Base-by-base conservation (phyloP, 2,329 filamentous ascomycete genomes). In the Colletotrichum noveboracense region DNA sequence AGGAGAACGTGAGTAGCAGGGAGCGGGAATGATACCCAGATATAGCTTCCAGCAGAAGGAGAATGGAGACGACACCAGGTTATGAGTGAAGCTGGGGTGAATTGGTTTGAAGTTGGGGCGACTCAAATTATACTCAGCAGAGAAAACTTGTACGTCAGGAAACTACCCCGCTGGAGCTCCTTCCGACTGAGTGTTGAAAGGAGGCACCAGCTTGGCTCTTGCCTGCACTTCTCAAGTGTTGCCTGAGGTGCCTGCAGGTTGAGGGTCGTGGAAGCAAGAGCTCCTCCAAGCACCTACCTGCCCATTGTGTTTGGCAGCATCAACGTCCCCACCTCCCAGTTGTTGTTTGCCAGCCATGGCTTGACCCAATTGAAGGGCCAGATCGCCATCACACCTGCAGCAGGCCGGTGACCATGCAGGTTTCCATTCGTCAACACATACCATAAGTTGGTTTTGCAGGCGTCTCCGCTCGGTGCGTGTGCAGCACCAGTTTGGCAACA, bases 41-140 rank as follows among this genome's bases (percentile, higher is more conserved):
- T 0, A 38, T 0, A 1, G 36, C 1, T 38, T 38, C 14, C 1
- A 1, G 4, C 3, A 38, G 14, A 38, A 38, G 36, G 36, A 38
- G 36, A 38, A 38, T 1, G 36, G 36, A 38, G 36, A 38, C 36
- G 0, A 38, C 36, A 38, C 7, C 36, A 1, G 14, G 36, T 1
- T 38, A 38, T 38, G 36, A 38, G 36, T 38, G 36, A 38, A 38
- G 1, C 36, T 38, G 14, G 36, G 36, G 14, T 38, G 36, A 0
- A 38, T 9, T 0, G 38, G 38, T 0, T 43, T n/a, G 38, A 43
- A 43, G 38, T 43, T 43, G 38, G 38, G 38, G 0, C 8, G 18
- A 43, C 16, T 0, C 0, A 0, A 43, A 43, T 6, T 9, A 43
- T 18, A n/a, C 0, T 43, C 36, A 43, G 14, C 16, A 18, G 16